phyloP scores from a whole-genome alignment of 495 filamentous ascomycete species.

The Podospora anserina region DNA sequence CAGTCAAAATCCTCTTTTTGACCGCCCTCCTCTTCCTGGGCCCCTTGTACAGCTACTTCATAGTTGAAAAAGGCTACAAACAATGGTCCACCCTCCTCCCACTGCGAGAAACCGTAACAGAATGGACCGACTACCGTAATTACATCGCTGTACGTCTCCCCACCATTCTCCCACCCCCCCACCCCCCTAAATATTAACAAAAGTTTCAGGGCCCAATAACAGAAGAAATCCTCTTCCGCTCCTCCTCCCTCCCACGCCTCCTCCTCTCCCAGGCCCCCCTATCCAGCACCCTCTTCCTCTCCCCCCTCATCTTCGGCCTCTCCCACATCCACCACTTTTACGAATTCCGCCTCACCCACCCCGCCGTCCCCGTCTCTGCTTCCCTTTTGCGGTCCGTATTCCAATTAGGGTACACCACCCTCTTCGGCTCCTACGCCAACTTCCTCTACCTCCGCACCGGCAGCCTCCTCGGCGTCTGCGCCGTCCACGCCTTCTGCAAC shows the following conservation, averaged over 20 bases:
- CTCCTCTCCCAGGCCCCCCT: constrained; percentile 64
- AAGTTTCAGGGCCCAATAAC: constrained; percentile 70
- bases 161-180: not conserved
- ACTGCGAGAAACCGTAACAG: constrained; percentile 29
- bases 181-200: not conserved
- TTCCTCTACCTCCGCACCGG: constrained; percentile 90
- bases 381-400: constrained; percentile 68
- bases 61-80: constrained; percentile 69
- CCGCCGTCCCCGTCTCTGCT: constrained; percentile 56
- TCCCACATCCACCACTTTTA: constrained; percentile 95
- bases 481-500: constrained; percentile 88
- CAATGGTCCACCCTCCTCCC: constrained; percentile 53
- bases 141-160: constrained; percentile 45
- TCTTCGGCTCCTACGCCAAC: constrained; percentile 89
- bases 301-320: constrained; percentile 89
- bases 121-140: constrained; percentile 59
- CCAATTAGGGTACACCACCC: constrained; percentile 87
- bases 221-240: constrained; percentile 92
- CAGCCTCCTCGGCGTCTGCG: constrained; percentile 65
- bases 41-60: constrained; percentile 72
- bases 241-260: constrained; percentile 75
- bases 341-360: constrained; percentile 82
- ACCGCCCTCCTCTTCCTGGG: constrained; percentile 80
- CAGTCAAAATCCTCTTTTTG: constrained; percentile 57
- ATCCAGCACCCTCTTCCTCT: constrained; percentile 64